These are phyloP conservation scores for Uronychia setigera DNA, from an alignment of 73 alveolate species.

Conservation along the genomic window DNA sequence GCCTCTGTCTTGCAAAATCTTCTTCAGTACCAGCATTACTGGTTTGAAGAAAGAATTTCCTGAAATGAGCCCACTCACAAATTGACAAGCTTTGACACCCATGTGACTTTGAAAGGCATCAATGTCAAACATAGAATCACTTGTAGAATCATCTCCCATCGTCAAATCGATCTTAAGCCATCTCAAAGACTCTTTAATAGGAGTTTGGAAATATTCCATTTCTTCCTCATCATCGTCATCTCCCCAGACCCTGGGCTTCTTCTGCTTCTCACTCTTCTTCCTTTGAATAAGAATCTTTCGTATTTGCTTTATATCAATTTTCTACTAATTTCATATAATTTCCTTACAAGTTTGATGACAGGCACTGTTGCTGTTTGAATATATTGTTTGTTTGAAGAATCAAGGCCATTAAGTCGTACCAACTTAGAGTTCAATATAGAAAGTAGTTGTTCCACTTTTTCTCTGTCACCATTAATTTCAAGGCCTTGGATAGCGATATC, in stretches of 20 bases:
- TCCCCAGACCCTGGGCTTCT: not conserved
- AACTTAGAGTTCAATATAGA: not conserved
- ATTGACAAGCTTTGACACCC: slow-evolving; percentile 24
- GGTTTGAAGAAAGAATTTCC: slow-evolving; percentile 9
- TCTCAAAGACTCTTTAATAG: not conserved
- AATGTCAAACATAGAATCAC: not conserved
- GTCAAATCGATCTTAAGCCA: not conserved
- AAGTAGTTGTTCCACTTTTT: not conserved
- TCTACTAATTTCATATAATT: not conserved
- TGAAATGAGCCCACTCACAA: not conserved
- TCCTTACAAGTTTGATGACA: not conserved
- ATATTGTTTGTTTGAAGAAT: not conserved
- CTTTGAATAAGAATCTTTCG: not conserved
- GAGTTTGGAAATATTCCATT: not conserved
- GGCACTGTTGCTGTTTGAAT: not conserved
- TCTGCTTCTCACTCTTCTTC: no score
- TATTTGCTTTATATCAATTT: not conserved
- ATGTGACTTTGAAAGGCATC: not conserved
- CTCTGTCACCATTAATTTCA: not conserved
- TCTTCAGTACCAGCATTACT: slow-evolving; percentile 31
- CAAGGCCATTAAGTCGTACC: not conserved
- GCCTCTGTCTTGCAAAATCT: slow-evolving; percentile 6
- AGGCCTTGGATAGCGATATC: not conserved
- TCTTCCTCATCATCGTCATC: not conserved
- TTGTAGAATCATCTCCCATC: not conserved